These are phyloP conservation scores for Aspergillus indologenus DNA, from an alignment of 495 filamentous ascomycete species.

Conservation along the genomic window DNA sequence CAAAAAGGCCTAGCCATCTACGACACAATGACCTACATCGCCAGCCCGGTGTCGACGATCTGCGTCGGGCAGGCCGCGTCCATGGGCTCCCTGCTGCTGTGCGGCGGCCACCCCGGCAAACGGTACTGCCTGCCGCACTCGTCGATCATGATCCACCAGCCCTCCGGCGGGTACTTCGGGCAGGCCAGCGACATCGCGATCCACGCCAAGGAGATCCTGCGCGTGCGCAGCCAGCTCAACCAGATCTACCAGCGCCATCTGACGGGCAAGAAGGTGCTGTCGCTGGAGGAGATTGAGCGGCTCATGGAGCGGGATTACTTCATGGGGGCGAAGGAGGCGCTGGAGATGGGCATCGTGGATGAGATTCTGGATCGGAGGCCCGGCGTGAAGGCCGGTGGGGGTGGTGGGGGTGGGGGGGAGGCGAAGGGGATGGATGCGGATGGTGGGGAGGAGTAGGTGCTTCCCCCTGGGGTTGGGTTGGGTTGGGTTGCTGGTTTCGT, in stretches of 20 bases:
- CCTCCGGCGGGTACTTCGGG: conserved; percentile 84
- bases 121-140: conserved; percentile 87
- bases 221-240: conserved; percentile 81
- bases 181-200: conserved; percentile 93
- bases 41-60: conserved; percentile 85
- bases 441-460: neutral
- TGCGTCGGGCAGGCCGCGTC: conserved; percentile 92
- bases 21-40: conserved; percentile 98
- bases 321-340: conserved; percentile 81
- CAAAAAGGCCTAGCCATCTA: conserved; percentile 82
- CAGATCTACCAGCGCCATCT: conserved; percentile 84
- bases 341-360: conserved; percentile 88
- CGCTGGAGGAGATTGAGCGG: conserved; percentile 79
- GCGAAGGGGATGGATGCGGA: neutral
- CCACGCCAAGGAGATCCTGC: conserved; percentile 93
- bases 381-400: conserved; percentile 18
- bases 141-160: conserved; percentile 95
- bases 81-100: conserved; percentile 88
- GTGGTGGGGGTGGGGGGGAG: conserved; percentile 2
- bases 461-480: no score
- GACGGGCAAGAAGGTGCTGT: conserved; percentile 63
- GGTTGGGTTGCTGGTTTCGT: no score
- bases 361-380: conserved; percentile 70
- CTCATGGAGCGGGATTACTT: conserved; percentile 97
- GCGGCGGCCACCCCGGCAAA: conserved; percentile 81